Conservation (phyloP, 1,284 basidiomycete genomes). For the Malassezia yamatoensis region DNA sequence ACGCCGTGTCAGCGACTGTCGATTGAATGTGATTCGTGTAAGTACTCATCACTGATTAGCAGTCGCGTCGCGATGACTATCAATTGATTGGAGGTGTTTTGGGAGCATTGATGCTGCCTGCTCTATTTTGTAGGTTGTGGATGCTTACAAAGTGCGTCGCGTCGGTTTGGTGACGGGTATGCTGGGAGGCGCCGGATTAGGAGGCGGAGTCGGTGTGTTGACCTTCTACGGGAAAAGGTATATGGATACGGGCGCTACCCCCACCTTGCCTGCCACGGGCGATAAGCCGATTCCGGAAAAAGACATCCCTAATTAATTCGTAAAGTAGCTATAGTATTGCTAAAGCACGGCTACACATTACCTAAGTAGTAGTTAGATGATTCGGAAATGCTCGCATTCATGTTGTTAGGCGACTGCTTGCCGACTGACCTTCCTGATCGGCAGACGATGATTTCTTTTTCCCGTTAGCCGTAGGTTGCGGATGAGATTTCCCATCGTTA, state of each 20-base stretch:
- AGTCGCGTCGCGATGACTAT: slow-evolving; percentile 32
- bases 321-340: not conserved
- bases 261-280: not conserved
- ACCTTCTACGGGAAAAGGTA: slow-evolving; percentile 20
- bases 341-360: not conserved
- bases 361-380: not conserved
- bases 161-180: slow-evolving; percentile 40
- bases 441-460: too few relatives aligned
- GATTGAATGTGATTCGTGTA: slow-evolving; percentile 22
- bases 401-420: not conserved
- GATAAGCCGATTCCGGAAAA: slow-evolving; percentile 9
- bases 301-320: slow-evolving; percentile 1
- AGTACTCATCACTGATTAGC: not conserved
- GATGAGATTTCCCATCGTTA: not conserved
- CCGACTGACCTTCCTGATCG: too few relatives aligned
- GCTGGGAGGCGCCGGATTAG: slow-evolving; percentile 38
- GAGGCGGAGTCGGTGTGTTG: slow-evolving; percentile 29
- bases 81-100: slow-evolving; percentile 39
- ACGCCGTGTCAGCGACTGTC: slow-evolving; percentile 8
- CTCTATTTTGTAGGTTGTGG: slow-evolving; percentile 26
- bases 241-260: not conserved
- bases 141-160: slow-evolving; percentile 19
- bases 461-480: too few relatives aligned
- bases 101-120: slow-evolving; percentile 34
- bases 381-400: not conserved